These are phyloP conservation scores for Arthrobotrys musiformis DNA, from an alignment of 2,329 filamentous ascomycete species.

Conservation along the genomic window DNA sequence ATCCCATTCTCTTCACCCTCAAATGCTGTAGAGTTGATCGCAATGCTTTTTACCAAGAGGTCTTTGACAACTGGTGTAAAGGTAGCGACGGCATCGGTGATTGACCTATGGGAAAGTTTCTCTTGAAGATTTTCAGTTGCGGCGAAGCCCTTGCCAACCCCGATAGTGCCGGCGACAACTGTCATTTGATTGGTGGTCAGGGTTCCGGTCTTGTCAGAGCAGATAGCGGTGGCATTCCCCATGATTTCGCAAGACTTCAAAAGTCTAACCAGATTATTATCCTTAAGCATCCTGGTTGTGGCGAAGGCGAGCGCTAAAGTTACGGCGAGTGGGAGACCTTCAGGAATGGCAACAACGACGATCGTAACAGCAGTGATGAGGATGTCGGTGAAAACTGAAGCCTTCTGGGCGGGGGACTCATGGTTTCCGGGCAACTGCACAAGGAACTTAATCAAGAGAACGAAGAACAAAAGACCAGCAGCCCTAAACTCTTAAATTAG, in stretches of 20 bases:
- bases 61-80: conserved; percentile 64
- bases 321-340: conserved; percentile 80
- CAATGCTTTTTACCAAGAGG: conserved; percentile 71
- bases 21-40: conserved; percentile 78
- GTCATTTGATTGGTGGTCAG: conserved; percentile 77
- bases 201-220: conserved; percentile 76
- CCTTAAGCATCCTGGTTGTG: conserved; percentile 79
- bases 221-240: conserved; percentile 79
- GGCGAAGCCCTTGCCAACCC: conserved; percentile 70
- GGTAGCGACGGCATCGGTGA: conserved; percentile 55
- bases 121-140: conserved; percentile 41
- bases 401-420: conserved; percentile 75
- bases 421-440: conserved; percentile 71
- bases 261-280: conserved; percentile 80
- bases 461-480: conserved; percentile 81
- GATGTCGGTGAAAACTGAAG: conserved; percentile 79
- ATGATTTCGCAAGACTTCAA: conserved; percentile 83
- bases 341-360: conserved; percentile 81
- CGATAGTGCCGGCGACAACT: conserved; percentile 72
- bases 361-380: conserved; percentile 83
- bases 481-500: conserved; percentile 66
- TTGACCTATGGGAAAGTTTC: conserved; percentile 49
- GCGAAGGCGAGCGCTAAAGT: conserved; percentile 80
- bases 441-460: conserved; percentile 86
- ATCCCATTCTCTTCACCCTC: conserved; percentile 77